These are phyloP conservation scores for Vitis cinerea DNA, from an alignment of 164 flowering plant species.

Conservation along the genomic window DNA sequence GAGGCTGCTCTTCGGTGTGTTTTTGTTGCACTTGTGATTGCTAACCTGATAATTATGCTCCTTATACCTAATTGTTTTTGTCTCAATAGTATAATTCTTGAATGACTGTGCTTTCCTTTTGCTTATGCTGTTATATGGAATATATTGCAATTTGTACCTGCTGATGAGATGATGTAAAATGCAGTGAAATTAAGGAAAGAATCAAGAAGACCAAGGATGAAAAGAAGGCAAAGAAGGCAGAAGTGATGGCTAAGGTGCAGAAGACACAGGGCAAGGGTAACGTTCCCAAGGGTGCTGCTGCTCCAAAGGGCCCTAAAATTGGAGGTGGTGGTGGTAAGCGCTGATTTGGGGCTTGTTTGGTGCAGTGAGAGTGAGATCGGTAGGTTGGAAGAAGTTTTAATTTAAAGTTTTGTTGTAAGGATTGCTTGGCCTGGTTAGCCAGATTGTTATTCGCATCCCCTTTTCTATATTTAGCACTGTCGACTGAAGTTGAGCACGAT, in stretches of 20 bases:
- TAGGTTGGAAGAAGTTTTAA: neutral
- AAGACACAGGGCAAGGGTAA: constrained; percentile 33
- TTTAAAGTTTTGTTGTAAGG: constrained; percentile 1
- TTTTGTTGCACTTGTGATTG: neutral
- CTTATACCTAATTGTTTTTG: too few species aligned
- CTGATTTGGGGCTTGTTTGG: neutral
- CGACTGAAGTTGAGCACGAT: neutral
- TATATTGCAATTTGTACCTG: neutral
- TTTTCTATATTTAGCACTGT: neutral
- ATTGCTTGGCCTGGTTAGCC: neutral
- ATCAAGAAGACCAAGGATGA: constrained; percentile 61
- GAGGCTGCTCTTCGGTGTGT: constrained; percentile 63
- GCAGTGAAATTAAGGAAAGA: constrained; percentile 58
- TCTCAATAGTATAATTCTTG: neutral
- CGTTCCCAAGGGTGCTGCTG: constrained; percentile 34
- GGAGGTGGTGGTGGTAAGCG: constrained; percentile 65
- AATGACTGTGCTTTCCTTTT: too few species aligned
- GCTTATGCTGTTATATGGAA: neutral
- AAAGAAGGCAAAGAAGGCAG: constrained; percentile 66
- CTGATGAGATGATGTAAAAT: neutral
- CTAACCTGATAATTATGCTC: too few species aligned
- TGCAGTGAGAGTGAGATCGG: neutral
- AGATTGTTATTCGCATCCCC: neutral
- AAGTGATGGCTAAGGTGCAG: constrained; percentile 39
- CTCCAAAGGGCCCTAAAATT: constrained; percentile 46